Base-by-base conservation (phyloP, 2,329 filamentous ascomycete genomes). In the Teratosphaeria nubilosa region DNA sequence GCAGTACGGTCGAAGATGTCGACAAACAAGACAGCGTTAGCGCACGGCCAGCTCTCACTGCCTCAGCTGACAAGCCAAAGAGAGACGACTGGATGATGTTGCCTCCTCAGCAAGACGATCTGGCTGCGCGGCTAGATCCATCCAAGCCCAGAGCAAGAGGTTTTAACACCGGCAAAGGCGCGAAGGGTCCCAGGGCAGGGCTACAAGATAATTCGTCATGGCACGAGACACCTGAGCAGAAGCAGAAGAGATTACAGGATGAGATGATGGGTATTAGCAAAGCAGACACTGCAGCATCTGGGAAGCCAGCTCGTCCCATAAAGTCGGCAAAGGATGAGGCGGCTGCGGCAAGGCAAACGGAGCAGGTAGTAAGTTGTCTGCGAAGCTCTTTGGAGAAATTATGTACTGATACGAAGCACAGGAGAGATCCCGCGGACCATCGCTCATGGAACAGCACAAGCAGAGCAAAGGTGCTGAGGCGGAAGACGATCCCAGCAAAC, bases 221-320 rank as follows among this genome's bases (percentile, higher is more conserved):
- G 92, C 91, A 90, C 0, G 92, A 97, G 73, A 96, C 90, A 9
- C 88, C 90, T 0, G 88, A 92, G 70, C 83, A 96, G 74, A 95
- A 95, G 72, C 83, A 88, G 59, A 86, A 87, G 72, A 81, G 90
- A 45, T 75, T 96, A 24, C 86, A 87, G 65, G 85, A 95, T 70
- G 84, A 94, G 56, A 87, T 95, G 11, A 81, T 96, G 65, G 91
- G 91, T 0, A 83, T 91, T 2, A 75, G 76, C 20, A 74, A 75
- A 27, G 73, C 78, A 3, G 69, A 74, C 57, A 64, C 67, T 60
- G 48, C 69, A 56, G 62, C 64, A 61, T 58, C 37, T 24, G 14
- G 45, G 52, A 30, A 54, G 51, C 27, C 54, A 34, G 56, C 27
- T 30, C 53, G 59, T 60, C 58, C 34, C 11, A 51, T 58, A 37